These are phyloP conservation scores for Talaromyces ruber DNA, from an alignment of 495 filamentous ascomycete species.

Conservation along the genomic window DNA sequence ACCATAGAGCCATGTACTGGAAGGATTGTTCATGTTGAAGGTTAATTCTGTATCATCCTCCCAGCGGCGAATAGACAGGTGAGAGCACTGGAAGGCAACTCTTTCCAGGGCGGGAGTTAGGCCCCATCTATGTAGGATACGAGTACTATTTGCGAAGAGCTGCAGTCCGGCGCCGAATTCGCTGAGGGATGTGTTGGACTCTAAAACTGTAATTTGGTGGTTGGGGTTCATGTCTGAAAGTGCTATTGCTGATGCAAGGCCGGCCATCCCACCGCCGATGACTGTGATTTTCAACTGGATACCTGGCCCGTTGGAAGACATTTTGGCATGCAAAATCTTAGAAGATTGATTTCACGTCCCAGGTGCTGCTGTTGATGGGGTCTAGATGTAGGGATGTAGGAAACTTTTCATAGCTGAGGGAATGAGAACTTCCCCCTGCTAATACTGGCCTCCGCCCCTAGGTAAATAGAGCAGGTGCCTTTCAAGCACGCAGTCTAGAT, in stretches of 20 bases:
- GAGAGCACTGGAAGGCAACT: conserved; percentile 10
- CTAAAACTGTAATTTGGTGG: conserved; percentile 8
- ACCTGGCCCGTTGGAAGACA: background rate
- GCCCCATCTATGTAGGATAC: conserved; percentile 10
- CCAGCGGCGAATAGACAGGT: conserved; percentile 9
- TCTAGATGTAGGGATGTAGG: background rate
- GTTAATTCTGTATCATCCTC: conserved; percentile 8
- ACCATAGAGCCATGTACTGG: conserved; percentile 10
- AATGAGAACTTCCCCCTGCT: background rate
- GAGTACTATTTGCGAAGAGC: conserved; percentile 11
- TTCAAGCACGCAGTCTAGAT: background rate
- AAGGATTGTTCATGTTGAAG: conserved; percentile 12
- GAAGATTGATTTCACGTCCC: background rate
- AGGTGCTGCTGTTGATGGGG: background rate
- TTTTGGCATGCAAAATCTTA: background rate
- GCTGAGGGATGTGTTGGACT: conserved; percentile 10
- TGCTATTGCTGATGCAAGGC: conserved; percentile 11
- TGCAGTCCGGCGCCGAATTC: conserved; percentile 10
- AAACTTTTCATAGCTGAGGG: background rate
- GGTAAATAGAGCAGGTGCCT: background rate
- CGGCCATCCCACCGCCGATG: conserved; percentile 11
- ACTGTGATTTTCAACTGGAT: conserved; percentile 11
- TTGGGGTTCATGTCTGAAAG: conserved; percentile 4
- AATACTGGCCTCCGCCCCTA: background rate
- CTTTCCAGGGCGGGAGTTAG: conserved; percentile 7